phyloP scores from a whole-genome alignment of 495 filamentous ascomycete species.

The Penicillium daleae region DNA sequence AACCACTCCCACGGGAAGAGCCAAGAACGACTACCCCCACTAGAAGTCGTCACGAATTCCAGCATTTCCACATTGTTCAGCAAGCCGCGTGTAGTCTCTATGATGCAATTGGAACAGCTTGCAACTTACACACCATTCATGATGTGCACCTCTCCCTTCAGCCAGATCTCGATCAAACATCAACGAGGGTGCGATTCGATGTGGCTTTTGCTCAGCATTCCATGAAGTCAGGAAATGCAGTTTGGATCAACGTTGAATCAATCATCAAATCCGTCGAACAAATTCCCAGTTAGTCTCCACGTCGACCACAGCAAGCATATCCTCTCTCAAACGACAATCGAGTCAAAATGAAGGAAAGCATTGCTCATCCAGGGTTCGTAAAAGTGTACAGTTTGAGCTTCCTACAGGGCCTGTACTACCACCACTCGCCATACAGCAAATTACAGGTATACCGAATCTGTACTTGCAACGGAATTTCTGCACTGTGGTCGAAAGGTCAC shows the following conservation, averaged over 20 bases:
- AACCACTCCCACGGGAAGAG: no score
- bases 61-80: neutral
- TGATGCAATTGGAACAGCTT: neutral
- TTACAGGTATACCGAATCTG: neutral
- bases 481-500: neutral
- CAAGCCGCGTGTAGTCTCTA: neutral
- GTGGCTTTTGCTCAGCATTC: neutral
- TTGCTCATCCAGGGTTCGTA: neutral
- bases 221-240: neutral
- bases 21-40: no score
- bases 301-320: neutral
- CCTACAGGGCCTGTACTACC: neutral
- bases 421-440: neutral
- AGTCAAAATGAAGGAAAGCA: neutral
- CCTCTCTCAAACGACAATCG: neutral
- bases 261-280: neutral
- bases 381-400: neutral
- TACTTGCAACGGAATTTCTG: neutral
- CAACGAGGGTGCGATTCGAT: neutral
- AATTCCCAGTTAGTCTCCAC: neutral
- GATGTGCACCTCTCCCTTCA: neutral
- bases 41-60: neutral
- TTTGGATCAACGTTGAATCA: neutral
- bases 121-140: neutral
- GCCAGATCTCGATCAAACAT: neutral